Percentiles rank a stretch among this genome's conserved stretches.
Conservation (phyloP, 129 eudicot species). For the Lactuca saligna region DNA sequence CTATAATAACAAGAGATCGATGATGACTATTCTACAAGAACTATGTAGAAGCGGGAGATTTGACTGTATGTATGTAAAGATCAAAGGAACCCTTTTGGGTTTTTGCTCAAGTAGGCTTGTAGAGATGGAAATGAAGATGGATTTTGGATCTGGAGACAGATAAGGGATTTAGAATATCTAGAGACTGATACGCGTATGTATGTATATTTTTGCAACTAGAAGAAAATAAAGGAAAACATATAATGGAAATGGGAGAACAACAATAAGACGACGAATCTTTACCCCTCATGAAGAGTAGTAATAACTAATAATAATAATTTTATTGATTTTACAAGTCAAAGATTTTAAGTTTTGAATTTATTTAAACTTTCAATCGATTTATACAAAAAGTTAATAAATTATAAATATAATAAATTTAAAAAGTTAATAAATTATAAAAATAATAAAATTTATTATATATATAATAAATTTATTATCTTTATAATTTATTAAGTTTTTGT, state of each 20-base stretch:
- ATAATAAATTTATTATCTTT: no score
- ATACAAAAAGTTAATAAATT: no score
- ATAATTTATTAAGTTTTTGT: no score
- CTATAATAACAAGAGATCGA: conserved; percentile 37
- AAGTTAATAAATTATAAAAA: no score
- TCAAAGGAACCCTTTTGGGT: conserved; percentile 33
- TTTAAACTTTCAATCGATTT: no score
- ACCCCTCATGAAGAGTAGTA: not conserved
- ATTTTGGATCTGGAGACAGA: conserved; percentile 40
- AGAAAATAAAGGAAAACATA: conserved; percentile 2
- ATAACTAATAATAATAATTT: no score
- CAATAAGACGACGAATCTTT: conserved; percentile 16
- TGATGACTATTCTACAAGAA: conserved; percentile 41
- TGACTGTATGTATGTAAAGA: conserved; percentile 26
- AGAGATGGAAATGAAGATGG: conserved; percentile 29
- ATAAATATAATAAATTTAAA: no score
- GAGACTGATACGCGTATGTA: conserved; percentile 32
- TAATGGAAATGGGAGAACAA: conserved; percentile 18
- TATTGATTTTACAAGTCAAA: conserved; percentile 4
- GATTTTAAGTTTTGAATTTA: no score
- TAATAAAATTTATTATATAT: no score
- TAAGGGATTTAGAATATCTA: conserved; percentile 32
- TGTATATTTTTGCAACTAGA: conserved; percentile 12
- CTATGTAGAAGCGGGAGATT: conserved; percentile 23
- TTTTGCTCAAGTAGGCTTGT: conserved; percentile 23